A percentile compares a stretch with the other conserved stretches of the same genome.
Evolutionary conservation across 1,284 basidiomycete species (phyloP).

Genomic region (Tetrapyrgos nigripes): DNA sequence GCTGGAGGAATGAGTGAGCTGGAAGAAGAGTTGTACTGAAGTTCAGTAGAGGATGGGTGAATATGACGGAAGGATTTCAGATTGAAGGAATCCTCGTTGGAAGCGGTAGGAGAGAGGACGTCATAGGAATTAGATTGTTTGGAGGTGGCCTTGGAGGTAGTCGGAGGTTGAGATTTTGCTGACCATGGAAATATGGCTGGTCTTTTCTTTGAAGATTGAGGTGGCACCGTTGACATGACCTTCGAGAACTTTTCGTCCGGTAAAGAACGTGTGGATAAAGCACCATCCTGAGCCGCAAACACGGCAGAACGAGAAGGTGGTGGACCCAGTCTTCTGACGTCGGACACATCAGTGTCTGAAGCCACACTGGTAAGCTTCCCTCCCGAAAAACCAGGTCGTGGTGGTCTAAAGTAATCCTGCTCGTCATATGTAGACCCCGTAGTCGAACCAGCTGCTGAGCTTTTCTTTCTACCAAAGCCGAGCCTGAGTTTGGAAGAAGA

Average conservation of each 20-base stretch:
- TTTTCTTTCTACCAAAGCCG: constrained; percentile 45
- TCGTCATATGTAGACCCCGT: constrained; percentile 20
- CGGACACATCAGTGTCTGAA: constrained; percentile 35
- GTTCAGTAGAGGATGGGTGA: constrained; percentile 36
- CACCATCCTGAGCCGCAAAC: constrained; percentile 53
- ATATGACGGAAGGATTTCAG: constrained; percentile 76
- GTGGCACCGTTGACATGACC: constrained; percentile 31
- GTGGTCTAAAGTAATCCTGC: constrained; percentile 22
- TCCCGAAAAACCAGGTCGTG: constrained; percentile 32
- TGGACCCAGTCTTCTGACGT: constrained; percentile 43
- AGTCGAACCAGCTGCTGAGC: constrained; percentile 27
- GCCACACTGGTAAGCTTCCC: constrained; percentile 34
- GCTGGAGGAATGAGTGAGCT: constrained; percentile 24
- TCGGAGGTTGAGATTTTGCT: constrained; percentile 31
- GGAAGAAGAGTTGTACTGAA: constrained; percentile 29
- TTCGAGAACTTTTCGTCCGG: constrained; percentile 40
- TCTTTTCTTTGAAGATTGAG: constrained; percentile 32
- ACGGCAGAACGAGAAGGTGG: constrained; percentile 65
- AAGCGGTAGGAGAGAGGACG: constrained; percentile 42
- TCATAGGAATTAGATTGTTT: constrained; percentile 31
- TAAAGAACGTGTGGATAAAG: constrained; percentile 66
- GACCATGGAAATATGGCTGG: constrained; percentile 46
- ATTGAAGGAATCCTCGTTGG: constrained; percentile 53
- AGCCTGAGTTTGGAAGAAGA: constrained; percentile 49
- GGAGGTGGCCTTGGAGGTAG: constrained; percentile 23